Percentiles rank a stretch among this genome's conserved stretches.
phyloP scores from a whole-genome alignment of 257 asterid species.

The Linaria vulgaris region DNA sequence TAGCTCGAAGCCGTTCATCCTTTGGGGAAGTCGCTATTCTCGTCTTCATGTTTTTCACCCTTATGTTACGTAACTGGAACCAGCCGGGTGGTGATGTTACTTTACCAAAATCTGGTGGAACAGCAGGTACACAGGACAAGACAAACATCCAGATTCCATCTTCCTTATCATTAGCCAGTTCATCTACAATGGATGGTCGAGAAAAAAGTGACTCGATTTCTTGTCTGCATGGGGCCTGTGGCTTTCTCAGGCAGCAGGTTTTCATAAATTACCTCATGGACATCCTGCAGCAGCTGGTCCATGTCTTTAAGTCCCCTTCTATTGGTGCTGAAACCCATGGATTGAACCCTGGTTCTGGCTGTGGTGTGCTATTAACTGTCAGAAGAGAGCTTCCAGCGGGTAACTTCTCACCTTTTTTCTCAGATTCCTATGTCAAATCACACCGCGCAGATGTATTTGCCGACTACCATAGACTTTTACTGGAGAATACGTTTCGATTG shows the following conservation, averaged over 20 bases:
- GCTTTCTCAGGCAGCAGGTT: constrained; percentile 80
- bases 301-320: constrained; percentile 74
- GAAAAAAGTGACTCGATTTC: constrained; percentile 67
- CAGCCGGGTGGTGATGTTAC: constrained; percentile 85
- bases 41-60: constrained; percentile 89
- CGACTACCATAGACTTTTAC: constrained; percentile 78
- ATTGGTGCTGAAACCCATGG: constrained; percentile 60
- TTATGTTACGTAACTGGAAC: constrained; percentile 98
- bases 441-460: constrained; percentile 91
- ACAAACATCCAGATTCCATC: constrained; percentile 44
- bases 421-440: constrained; percentile 92
- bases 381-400: constrained; percentile 98
- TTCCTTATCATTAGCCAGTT: constrained; percentile 44
- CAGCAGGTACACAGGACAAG: constrained; percentile 66
- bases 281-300: constrained; percentile 86
- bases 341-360: constrained; percentile 69
- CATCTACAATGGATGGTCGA: constrained; percentile 53
- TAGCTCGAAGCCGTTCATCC: constrained; percentile 66
- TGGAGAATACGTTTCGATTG: constrained; percentile 90
- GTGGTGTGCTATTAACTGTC: constrained; percentile 81
- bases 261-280: constrained; percentile 91
- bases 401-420: constrained; percentile 89
- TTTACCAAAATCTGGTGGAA: constrained; percentile 57
- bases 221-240: constrained; percentile 73
- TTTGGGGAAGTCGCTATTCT: constrained; percentile 89